Base-by-base conservation (phyloP, 768 basidiomycete genomes). In the Hemileccinum rubropunctum region DNA sequence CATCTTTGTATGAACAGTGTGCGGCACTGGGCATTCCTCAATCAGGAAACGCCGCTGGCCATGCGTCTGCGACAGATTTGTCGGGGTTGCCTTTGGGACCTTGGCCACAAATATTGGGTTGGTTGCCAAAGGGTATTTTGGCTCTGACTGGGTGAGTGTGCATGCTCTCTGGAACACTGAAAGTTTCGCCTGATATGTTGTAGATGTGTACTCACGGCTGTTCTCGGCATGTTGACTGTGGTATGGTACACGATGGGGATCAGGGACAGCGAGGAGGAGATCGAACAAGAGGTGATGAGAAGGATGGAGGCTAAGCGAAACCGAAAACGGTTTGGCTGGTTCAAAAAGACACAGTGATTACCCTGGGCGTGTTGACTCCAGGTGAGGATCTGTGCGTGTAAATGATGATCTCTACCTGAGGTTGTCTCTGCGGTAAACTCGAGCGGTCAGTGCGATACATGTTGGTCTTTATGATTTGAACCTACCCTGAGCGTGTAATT, bases 41-140 rank as follows among this genome's bases (percentile, higher is more conserved):
- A 4, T 79, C 78, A 1, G 95, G 95, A 11, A 99, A 99, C 67
- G 93, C 91, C 1, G 95, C 90, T 12, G 95, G 95, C 0, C 76
- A 81, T 56, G 77, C 77, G 3, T 83, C 81, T 18, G 68, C 81
- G 13, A 82, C 82, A 9, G 86, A 97, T 61, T 76, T 95, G 56
- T 54, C 65, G 32, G 86, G 91, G 12, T 67, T 88, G 21, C 71
- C 71, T 12, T 57, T 78, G 20, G 89, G 88, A 3, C 92, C 93
- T 6, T 93, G 70, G 76, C 81, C 73, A 14, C 88, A 92, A 64
- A 73, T 74, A 34, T 62, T 83, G 38, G 88, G 89, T 2, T 91
- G 88, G 88, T 78, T 75, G 55, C 71, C 82, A 26, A 83, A 74
- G 65, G 90, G 85, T 14, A 86, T 90, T 46, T 77, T 79, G 35